Conservation (phyloP, 225 moss, liverwort and hornwort genomes). For the Takakia lepidozioides region DNA sequence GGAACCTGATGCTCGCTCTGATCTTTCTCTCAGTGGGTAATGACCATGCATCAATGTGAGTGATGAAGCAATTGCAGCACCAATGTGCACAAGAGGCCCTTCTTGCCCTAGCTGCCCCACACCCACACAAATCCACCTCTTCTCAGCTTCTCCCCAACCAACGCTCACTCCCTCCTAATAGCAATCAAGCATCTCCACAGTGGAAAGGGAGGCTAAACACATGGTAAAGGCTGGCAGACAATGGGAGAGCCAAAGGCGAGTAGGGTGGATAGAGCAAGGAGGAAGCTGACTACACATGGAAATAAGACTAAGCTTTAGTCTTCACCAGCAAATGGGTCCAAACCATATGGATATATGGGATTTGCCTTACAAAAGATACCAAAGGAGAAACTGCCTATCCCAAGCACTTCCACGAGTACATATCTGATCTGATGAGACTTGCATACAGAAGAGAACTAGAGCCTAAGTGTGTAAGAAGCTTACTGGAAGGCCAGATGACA, state of each 20-base stretch:
- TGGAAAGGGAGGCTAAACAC: background rate
- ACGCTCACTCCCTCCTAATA: background rate
- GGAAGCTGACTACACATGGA: too few species aligned
- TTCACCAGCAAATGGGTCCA: too few species aligned
- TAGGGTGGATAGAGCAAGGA: too few species aligned
- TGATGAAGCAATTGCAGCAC: slow-evolving; percentile 74
- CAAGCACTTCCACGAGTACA: too few species aligned
- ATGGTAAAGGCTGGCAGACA: too few species aligned
- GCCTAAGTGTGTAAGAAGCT: slow-evolving; percentile 10
- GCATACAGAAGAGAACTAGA: too few species aligned
- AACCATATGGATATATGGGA: too few species aligned
- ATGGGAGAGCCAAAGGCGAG: background rate
- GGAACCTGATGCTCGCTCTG: slow-evolving; percentile 16
- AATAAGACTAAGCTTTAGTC: too few species aligned
- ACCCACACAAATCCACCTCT: background rate
- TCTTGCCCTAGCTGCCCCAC: slow-evolving; percentile 77
- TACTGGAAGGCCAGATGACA: slow-evolving; percentile 83
- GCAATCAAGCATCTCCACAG: background rate
- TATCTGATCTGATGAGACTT: too few species aligned
- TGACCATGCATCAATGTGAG: slow-evolving; percentile 86
- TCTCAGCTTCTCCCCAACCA: background rate
- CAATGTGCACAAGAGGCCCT: slow-evolving; percentile 85
- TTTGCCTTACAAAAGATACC: too few species aligned
- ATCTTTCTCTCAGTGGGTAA: slow-evolving; percentile 31
- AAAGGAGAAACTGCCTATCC: too few species aligned